Evolutionary conservation across 768 basidiomycete genomes (phyloP), one percentile per base, ranked within the genome.

Genomic region (Candolleomyces aberdarensis): DNA sequence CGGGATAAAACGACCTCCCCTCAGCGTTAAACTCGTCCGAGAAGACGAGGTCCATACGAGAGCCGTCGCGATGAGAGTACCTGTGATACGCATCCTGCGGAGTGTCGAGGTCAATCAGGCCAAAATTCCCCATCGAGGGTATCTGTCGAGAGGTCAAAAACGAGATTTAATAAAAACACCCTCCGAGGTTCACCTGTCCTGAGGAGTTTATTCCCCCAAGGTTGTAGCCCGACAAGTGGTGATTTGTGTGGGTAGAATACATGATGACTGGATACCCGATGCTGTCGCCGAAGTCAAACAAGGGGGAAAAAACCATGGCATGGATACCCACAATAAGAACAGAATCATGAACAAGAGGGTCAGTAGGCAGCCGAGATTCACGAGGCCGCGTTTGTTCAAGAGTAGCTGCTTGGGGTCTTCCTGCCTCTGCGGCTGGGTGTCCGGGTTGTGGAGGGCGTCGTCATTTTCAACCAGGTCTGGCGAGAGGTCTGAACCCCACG

Each of bases 21-120:
- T 87, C 85, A 26, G 75, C 76, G 69, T 93, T 87, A 70, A 94
- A 93, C 69, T 94, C 92, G 72, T 94, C 92, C 4, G 85, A 87
- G 70, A 91, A 93, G 10, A 91, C 87, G 26, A 93, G 77, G 49
- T 78, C 69, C 78, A 81, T 76, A 52, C 73, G 64, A 36, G 76
- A 72, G 4, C 89, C 86, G 64, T 92, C 88, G 40, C 77, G 76
- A 66, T 85, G 79, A 5, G 87, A 85, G 0, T 79, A 29, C 66
- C 83, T 78, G 60, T 75, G 76, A 74, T 84, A 79, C 10, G 76
- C 88, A 0, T 81, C 78, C 58, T 78, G 62, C 1, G 94, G 83
- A 0, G 85, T 87, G 62, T 87, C 78, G 32, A 78, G 56, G 69
- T 86, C 86, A 69, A 86, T 82, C 58, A 85, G 82, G 52, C 79